These are phyloP conservation scores for Heritiera fomes DNA, from an alignment of 345 rosid genomes.

Conservation along the genomic window DNA sequence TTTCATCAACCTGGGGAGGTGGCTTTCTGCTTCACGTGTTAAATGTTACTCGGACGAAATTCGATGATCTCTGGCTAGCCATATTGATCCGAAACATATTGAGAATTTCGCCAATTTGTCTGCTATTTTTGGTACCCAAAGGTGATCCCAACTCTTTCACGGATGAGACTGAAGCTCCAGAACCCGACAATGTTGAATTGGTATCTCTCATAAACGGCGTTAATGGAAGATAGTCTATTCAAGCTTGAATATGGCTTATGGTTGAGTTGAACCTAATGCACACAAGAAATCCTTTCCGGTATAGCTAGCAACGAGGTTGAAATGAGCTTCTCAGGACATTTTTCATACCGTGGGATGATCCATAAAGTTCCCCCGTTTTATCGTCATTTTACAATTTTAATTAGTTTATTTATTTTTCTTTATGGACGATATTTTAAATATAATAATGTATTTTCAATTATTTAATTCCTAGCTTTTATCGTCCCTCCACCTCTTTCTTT, in stretches of 20 bases:
- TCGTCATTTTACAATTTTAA: too few species aligned
- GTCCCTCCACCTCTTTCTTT: too few species aligned
- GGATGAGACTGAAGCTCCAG: conserved; percentile 38
- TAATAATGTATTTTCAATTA: too few species aligned
- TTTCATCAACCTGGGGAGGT: conserved; percentile 84
- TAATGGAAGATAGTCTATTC: conserved; percentile 32
- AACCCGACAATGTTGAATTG: conserved; percentile 56
- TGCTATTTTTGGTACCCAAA: conserved; percentile 68
- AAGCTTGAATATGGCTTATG: background rate
- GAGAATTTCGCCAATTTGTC: conserved; percentile 65
- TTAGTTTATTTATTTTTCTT: too few species aligned
- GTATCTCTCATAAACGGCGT: conserved; percentile 59
- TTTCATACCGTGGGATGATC: too few species aligned
- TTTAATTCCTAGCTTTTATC: too few species aligned
- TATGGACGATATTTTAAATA: too few species aligned
- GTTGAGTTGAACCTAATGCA: background rate
- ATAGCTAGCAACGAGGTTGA: background rate
- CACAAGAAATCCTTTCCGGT: background rate
- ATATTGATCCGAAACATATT: conserved; percentile 72
- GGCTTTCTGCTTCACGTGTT: conserved; percentile 72
- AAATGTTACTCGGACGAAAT: conserved; percentile 62
- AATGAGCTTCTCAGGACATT: too few species aligned
- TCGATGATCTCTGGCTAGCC: conserved; percentile 79
- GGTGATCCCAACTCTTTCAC: conserved; percentile 66
- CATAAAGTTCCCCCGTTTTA: too few species aligned